Conservation (phyloP, 768 basidiomycete species). For the Russula sp. region DNA sequence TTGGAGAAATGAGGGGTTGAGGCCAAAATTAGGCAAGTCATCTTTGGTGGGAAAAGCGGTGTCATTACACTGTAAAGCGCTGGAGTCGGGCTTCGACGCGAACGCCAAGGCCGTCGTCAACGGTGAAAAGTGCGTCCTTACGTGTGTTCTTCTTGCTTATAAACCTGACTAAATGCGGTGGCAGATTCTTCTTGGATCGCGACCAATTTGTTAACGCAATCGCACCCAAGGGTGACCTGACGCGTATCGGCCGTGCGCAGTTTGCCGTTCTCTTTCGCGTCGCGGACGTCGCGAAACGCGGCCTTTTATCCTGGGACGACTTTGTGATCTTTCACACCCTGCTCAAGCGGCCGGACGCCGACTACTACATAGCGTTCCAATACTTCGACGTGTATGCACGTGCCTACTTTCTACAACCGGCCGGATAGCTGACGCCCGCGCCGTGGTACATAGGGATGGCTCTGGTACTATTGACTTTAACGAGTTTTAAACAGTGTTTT, state of each 20-base stretch:
- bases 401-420: constrained; percentile 4
- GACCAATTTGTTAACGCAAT: constrained; percentile 95
- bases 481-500: constrained; percentile 91
- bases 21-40: too few relatives aligned
- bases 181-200: constrained; percentile 79
- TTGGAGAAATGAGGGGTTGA: too few relatives aligned
- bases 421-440: neutral
- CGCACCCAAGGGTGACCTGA: constrained; percentile 78
- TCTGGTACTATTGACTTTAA: constrained; percentile 92
- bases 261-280: constrained; percentile 88
- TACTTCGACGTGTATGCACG: constrained; percentile 78
- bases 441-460: constrained; percentile 53
- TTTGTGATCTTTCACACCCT: constrained; percentile 93
- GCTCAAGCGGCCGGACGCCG: constrained; percentile 93
- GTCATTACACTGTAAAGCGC: too few relatives aligned
- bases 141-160: neutral
- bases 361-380: constrained; percentile 95
- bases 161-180: neutral
- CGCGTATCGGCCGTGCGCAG: constrained; percentile 81
- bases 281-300: constrained; percentile 72
- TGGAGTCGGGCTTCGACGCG: constrained; percentile 85
- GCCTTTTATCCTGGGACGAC: constrained; percentile 88
- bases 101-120: constrained; percentile 68
- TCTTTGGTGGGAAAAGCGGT: too few relatives aligned
- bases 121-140: constrained; percentile 66